Percentiles rank a stretch among this genome's conserved stretches.
phyloP scores from a whole-genome alignment of 495 filamentous ascomycete genomes.

The Neurospora sp. region DNA sequence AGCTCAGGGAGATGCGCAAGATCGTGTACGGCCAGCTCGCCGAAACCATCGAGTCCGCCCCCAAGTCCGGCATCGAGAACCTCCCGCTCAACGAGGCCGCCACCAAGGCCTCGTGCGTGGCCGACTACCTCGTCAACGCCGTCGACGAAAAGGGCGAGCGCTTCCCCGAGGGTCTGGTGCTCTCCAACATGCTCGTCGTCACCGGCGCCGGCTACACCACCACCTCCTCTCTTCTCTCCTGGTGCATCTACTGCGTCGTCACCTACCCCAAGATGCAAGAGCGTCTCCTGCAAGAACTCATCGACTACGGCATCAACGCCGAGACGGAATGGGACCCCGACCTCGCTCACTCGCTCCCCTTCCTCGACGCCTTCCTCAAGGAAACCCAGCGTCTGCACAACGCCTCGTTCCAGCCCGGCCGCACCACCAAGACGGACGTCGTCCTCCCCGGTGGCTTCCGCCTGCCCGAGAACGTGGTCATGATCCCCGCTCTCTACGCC shows the following conservation, averaged over 20 bases:
- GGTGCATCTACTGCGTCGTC: slow-evolving; percentile 42
- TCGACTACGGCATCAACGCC: slow-evolving; percentile 32
- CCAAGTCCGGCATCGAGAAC: slow-evolving; percentile 25
- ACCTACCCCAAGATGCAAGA: slow-evolving; percentile 43
- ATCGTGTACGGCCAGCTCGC: slow-evolving; percentile 26
- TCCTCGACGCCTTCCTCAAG: slow-evolving; percentile 48
- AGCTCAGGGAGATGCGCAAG: slow-evolving; percentile 20
- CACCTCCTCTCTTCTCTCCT: slow-evolving; percentile 41
- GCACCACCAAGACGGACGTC: slow-evolving; percentile 40
- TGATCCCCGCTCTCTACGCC: slow-evolving; percentile 41
- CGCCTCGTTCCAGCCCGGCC: slow-evolving; percentile 44
- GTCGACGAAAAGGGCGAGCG: slow-evolving; percentile 43
- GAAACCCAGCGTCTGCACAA: slow-evolving; percentile 48
- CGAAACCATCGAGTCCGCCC: slow-evolving; percentile 28
- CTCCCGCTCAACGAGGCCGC: slow-evolving; percentile 43
- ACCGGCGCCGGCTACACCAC: slow-evolving; percentile 48
- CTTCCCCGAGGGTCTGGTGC: slow-evolving; percentile 25
- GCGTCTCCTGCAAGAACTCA: slow-evolving; percentile 40
- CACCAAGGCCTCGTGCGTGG: slow-evolving; percentile 24
- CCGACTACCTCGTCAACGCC: slow-evolving; percentile 39
- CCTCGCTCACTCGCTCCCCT: slow-evolving; percentile 28
- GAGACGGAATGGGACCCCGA: slow-evolving; percentile 34
- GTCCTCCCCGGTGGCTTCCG: slow-evolving; percentile 47
- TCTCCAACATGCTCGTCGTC: slow-evolving; percentile 20
- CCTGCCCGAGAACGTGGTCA: slow-evolving; percentile 34